These are phyloP conservation scores for Paramecium bursaria DNA, from an alignment of 73 alveolate genomes.

Conservation along the genomic window DNA sequence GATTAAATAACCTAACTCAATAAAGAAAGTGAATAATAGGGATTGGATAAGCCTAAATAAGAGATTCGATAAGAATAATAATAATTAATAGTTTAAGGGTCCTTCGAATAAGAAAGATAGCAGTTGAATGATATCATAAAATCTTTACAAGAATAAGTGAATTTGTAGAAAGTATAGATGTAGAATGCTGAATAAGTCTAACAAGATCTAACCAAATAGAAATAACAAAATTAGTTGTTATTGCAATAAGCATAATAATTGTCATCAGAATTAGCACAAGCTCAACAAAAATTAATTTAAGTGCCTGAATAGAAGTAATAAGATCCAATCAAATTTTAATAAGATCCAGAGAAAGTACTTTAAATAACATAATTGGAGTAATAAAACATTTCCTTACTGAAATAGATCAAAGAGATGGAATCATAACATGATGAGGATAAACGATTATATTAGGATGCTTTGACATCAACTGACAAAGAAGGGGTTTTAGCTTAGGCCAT, in stretches of 20 bases:
- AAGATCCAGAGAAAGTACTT: conserved; percentile 3
- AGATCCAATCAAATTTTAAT: background rate
- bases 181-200: too few species aligned
- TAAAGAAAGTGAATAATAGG: too few species aligned
- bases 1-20: too few species aligned
- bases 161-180: background rate
- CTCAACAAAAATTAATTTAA: too few species aligned
- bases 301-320: background rate
- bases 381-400: background rate
- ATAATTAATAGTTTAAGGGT: too few species aligned
- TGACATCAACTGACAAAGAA: background rate
- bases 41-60: too few species aligned
- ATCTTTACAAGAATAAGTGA: too few species aligned
- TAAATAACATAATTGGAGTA: conserved; percentile 34
- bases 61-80: too few species aligned
- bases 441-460: background rate
- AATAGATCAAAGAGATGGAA: conserved; percentile 10
- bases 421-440: conserved; percentile 14
- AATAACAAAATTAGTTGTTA: too few species aligned
- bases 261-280: too few species aligned
- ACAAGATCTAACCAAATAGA: too few species aligned
- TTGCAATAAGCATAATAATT: too few species aligned
- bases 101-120: background rate
- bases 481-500: background rate
- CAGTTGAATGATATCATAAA: background rate